Base-by-base conservation (phyloP, 208 protist species). In the Acanthamoeba healyi region DNA sequence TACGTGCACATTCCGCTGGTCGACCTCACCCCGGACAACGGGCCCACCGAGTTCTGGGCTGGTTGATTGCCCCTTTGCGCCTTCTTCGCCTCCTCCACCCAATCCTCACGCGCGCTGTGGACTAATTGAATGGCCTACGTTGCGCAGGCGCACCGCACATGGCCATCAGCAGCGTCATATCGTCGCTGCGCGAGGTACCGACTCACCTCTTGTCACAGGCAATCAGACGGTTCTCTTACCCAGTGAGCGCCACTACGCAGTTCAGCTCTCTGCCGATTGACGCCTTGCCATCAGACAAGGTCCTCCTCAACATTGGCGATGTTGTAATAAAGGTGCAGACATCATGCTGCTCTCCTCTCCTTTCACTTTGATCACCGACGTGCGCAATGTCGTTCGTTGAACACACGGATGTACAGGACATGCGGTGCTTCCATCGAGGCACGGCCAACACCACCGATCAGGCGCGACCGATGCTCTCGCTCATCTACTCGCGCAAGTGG, bases 361-460 rank as follows among this genome's bases (percentile, higher is more conserved):
- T 4, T 49, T 49, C 44, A 49, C 9, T 49, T 49, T 4, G 44
- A 4, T 12, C 12, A 9, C n/a, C 19, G n/a, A 7, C 29, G n/a
- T 22, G 6, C 56, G 2, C 61, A 1, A 67, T 38, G 2, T 29
- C 56, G 14, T 61, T 61, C 24, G 10, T 26, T 61, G 49, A 61
- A n/a, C 7, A 29, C 24, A 63, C 12, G 14, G 24, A 29, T 15
- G 56, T 63, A 0, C 56, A 67, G 72, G 72, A 82, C 72, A 82
- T 82, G 72, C 72, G 72, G 36, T 82, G 72, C 72, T 82, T 82
- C 72, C 72, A 82, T 82, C 36, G 72, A 38, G 72, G 72, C 36
- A 82, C 72, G 40, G 72, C 72, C 36, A 82, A 82, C 26, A 82
- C 36, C 9, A 82, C 40, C 15, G 40, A 82, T 7, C 72, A 82